Evolutionary conservation across 352 stramenopile genomes (phyloP).

Genomic region (Phytophthora crassamura): DNA sequence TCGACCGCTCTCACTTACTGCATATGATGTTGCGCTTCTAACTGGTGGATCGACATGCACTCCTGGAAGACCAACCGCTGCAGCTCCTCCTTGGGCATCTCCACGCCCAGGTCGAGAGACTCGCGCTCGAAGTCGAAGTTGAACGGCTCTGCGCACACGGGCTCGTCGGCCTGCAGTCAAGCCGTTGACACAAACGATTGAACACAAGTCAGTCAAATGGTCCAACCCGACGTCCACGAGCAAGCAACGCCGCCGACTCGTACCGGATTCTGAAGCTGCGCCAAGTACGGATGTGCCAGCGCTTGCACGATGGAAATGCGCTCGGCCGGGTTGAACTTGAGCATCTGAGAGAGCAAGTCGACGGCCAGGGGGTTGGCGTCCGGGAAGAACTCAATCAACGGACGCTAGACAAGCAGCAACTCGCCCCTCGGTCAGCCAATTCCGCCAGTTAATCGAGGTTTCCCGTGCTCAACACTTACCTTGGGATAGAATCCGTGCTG

Average conservation of each 20-base stretch:
- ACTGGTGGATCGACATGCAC: conserved; percentile 74
- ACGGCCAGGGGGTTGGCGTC: conserved; percentile 82
- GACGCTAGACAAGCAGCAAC: conserved; percentile 41
- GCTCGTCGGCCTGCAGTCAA: conserved; percentile 79
- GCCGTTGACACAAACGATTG: too few species aligned
- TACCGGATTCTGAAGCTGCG: conserved; percentile 92
- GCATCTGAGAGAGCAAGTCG: conserved; percentile 91
- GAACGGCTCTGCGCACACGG: conserved; percentile 74
- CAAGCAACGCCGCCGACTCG: conserved; percentile 5
- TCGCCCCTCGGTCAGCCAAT: conserved; percentile 1
- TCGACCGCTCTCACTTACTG: conserved; percentile 40
- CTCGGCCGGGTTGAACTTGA: conserved; percentile 94
- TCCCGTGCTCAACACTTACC: conserved; percentile 36
- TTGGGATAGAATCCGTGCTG: conserved; percentile 88
- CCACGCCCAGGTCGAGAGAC: conserved; percentile 78
- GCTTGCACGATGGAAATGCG: conserved; percentile 94
- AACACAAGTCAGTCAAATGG: conserved; percentile 8
- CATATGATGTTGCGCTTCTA: conserved; percentile 75
- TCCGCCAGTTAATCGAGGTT: not conserved
- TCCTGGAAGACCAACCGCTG: conserved; percentile 84
- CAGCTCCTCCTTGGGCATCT: conserved; percentile 89
- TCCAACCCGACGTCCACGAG: too few species aligned
- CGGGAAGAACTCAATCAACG: conserved; percentile 86
- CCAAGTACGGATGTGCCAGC: conserved; percentile 90
- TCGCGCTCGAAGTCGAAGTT: conserved; percentile 91